Base-by-base conservation (phyloP, 441 rosid species). In the Populus hybrid region DNA sequence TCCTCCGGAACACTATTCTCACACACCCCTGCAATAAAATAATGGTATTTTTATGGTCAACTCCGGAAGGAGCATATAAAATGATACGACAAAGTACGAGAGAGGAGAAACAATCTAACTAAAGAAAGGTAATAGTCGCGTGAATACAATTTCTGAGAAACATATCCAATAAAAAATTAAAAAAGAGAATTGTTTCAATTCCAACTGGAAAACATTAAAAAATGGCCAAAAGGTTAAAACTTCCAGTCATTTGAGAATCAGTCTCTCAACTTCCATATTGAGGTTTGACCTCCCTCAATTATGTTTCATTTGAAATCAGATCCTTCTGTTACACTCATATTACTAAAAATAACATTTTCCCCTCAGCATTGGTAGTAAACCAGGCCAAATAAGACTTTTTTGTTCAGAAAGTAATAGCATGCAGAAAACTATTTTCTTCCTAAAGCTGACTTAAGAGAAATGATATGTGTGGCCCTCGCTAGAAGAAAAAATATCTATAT, bases 21-120 rank as follows among this genome's bases (percentile, higher is more conserved):
- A 14, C 86, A 79, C 57, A 73, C 59, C 64, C 90, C 99, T 92
- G 88, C 80, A 84, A 70, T 18, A 72, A 69, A 75, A 24, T 61
- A 66, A 46, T 30, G 23, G 21, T 28, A 67, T 24, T 12, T 53
- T 2, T 4, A 20, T 26, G 35, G 28, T 57, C 73, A 80, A 70
- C 57, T 10, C 46, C 74, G 35, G 59, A 79, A 67, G 6, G 28
- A 68, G 69, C 72, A 28, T 64, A 79, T 38, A 35, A 77, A 66
- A 35, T 53, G 8, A 5, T 7, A 28, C 23, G 5, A 61, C 30
- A 9, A 59, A 67, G 16, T 28, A 0, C 20, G 4, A 32, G 34
- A 9, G 8, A 9, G 2, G 6, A 16, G n/a, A 46, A 50, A 42
- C 12, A 16, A 79, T 34, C 10, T 40, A 16, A 72, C 16, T 35